Evolutionary conservation across 2,329 filamentous ascomycete species (phyloP).

Genomic region (Ophiocordyceps australis): DNA sequence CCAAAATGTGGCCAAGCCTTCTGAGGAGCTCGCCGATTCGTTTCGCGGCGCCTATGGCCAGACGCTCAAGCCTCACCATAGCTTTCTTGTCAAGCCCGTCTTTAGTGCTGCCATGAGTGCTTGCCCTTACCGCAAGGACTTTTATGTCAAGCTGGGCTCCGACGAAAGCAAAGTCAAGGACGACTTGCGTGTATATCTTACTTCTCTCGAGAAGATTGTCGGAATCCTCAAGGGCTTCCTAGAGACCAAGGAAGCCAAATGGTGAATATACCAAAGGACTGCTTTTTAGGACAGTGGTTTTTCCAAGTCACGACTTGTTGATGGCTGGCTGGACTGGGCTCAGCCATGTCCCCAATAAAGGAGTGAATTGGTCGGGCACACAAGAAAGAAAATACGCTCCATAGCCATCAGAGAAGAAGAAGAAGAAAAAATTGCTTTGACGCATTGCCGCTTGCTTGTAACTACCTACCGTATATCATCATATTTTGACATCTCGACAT

Average conservation of each 20-base stretch:
- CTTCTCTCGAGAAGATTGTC: slow-evolving; percentile 61
- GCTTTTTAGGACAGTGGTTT: too few relatives aligned
- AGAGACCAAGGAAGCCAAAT: slow-evolving; percentile 37
- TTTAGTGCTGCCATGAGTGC: slow-evolving; percentile 89
- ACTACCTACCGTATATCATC: too few relatives aligned
- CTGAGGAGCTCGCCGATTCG: slow-evolving; percentile 64
- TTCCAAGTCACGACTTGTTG: too few relatives aligned
- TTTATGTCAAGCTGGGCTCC: slow-evolving; percentile 71
- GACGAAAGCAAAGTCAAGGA: slow-evolving; percentile 42
- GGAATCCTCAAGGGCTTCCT: slow-evolving; percentile 50
- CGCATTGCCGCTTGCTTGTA: too few relatives aligned
- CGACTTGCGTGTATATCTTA: slow-evolving; percentile 54
- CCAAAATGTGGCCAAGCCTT: slow-evolving; percentile 50
- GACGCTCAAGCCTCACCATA: slow-evolving; percentile 86
- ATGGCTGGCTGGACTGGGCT: too few relatives aligned
- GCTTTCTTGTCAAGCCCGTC: slow-evolving; percentile 74
- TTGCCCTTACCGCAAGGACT: slow-evolving; percentile 83
- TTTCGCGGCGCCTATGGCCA: slow-evolving; percentile 73
- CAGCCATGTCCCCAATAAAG: too few relatives aligned
- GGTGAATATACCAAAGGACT: slow-evolving; percentile 18
- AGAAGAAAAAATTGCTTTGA: too few relatives aligned
- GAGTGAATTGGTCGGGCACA: too few relatives aligned
- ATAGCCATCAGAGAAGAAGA: too few relatives aligned
- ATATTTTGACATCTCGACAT: too few relatives aligned
- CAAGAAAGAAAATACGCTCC: too few relatives aligned